Evolutionary conservation across 257 asterid genomes (phyloP).

Genomic region (Nyctanthes arbortristis): DNA sequence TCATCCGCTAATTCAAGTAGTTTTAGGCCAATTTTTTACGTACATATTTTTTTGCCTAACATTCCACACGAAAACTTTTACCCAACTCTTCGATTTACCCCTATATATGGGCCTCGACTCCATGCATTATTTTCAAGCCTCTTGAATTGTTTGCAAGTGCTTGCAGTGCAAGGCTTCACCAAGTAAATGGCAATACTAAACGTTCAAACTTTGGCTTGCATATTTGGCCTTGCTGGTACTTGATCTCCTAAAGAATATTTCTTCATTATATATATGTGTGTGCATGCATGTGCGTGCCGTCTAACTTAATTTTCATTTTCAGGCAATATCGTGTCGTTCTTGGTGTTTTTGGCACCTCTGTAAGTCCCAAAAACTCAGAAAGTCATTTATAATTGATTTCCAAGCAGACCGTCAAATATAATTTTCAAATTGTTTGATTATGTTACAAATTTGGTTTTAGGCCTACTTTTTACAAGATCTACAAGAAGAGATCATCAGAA

Average conservation of each 20-base stretch:
- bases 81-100: conserved; percentile 18
- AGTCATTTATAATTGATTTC: no score
- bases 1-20: no score
- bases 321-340: conserved; percentile 62
- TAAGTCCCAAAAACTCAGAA: conserved; percentile 31
- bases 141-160: conserved; percentile 10
- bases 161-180: conserved; percentile 14
- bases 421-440: neutral
- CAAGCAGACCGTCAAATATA: no score
- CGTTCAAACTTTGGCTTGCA: conserved; percentile 42
- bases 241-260: neutral
- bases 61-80: neutral
- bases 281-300: neutral
- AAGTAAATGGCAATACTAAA: conserved; percentile 37
- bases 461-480: conserved; percentile 65
- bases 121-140: conserved; percentile 10
- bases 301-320: neutral
- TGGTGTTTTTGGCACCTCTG: conserved; percentile 71
- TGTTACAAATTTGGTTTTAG: conserved; percentile 21
- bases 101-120: conserved; percentile 15
- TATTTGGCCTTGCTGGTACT: conserved; percentile 66
- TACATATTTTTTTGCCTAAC: conserved; percentile 25
- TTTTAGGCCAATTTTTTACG: neutral
- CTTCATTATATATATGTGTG: neutral
- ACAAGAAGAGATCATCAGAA: conserved; percentile 61